These are phyloP conservation scores for Trebouxia sp. DNA, from an alignment of 139 green algal species.

Conservation along the genomic window DNA sequence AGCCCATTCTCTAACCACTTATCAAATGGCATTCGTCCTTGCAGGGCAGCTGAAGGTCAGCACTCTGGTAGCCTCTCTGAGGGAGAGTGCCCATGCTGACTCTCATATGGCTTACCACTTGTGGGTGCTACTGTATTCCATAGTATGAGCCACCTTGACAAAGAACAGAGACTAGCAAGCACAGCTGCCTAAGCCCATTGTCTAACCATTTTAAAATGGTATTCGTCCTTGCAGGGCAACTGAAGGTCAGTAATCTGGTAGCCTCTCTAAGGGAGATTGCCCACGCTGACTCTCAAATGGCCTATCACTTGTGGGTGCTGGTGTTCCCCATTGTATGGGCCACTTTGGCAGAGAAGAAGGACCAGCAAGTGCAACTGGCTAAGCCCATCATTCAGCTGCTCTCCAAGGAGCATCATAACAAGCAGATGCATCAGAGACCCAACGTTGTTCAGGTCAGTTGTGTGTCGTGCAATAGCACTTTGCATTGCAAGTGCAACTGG, in stretches of 20 bases:
- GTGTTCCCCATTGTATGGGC: constrained; percentile 99
- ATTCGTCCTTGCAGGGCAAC: constrained; percentile 62
- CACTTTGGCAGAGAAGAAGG: constrained; percentile 82
- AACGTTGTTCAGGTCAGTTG: constrained; percentile 87
- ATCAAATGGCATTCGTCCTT: constrained; percentile 78
- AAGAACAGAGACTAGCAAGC: constrained; percentile 88
- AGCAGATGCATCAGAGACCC: constrained; percentile 74
- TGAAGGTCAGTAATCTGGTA: constrained; percentile 78
- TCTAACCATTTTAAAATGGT: constrained; percentile 85
- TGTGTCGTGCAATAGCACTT: no score
- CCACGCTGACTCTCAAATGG: constrained; percentile 64
- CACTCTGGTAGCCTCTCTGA: constrained; percentile 78
- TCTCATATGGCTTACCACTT: constrained; percentile 68
- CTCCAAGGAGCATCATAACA: constrained; percentile 86
- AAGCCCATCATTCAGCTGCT: constrained; percentile 96
- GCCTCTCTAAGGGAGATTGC: constrained; percentile 78
- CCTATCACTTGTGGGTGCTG: constrained; percentile 89
- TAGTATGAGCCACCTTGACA: constrained; percentile 91
- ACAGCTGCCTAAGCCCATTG: constrained; percentile 91
- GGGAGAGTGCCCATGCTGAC: constrained; percentile 76
- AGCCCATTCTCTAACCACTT: constrained; percentile 93
- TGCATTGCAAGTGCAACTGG: constrained; percentile 73
- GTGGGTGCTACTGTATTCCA: constrained; percentile 97
- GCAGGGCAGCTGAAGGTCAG: constrained; percentile 54
- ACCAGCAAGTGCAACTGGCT: constrained; percentile 86